Conservation (phyloP, 768 basidiomycete species). For the Holtermannia corniformis region DNA sequence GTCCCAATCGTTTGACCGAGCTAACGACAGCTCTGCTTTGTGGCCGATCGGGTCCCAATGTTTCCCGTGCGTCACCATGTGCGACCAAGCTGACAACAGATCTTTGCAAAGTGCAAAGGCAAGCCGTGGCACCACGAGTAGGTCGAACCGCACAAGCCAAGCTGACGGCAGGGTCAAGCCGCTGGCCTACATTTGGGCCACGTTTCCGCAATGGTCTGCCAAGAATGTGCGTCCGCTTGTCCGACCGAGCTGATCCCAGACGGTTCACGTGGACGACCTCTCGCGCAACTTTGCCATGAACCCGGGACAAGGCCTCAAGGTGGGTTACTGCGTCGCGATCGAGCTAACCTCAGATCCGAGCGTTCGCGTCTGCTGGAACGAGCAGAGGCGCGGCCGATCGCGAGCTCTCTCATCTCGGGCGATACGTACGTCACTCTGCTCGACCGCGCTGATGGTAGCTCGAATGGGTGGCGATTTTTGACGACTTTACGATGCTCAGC, state of each 20-base stretch:
- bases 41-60: constrained; percentile 80
- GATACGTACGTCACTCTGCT: constrained; percentile 44
- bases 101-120: constrained; percentile 63
- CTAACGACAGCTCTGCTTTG: constrained; percentile 43
- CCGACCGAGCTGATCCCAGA: constrained; percentile 48
- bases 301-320: constrained; percentile 67
- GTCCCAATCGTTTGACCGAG: constrained; percentile 8
- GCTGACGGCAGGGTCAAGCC: constrained; percentile 28
- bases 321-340: constrained; percentile 1
- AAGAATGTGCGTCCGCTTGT: constrained; percentile 16
- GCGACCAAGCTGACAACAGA: constrained; percentile 7
- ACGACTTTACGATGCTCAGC: no score
- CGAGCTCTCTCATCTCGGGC: constrained; percentile 57
- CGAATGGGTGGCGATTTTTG: no score
- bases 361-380: constrained; percentile 71
- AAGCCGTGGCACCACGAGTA: constrained; percentile 68
- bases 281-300: constrained; percentile 82
- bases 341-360: constrained; percentile 47
- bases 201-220: constrained; percentile 62
- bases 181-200: constrained; percentile 65
- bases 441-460: no score
- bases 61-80: constrained; percentile 49
- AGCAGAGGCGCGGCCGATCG: constrained; percentile 52
- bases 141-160: not conserved
- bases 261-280: constrained; percentile 83